Evolutionary conservation across 331 rosid genomes (phyloP).

Genomic region (Telfairia occidentalis): DNA sequence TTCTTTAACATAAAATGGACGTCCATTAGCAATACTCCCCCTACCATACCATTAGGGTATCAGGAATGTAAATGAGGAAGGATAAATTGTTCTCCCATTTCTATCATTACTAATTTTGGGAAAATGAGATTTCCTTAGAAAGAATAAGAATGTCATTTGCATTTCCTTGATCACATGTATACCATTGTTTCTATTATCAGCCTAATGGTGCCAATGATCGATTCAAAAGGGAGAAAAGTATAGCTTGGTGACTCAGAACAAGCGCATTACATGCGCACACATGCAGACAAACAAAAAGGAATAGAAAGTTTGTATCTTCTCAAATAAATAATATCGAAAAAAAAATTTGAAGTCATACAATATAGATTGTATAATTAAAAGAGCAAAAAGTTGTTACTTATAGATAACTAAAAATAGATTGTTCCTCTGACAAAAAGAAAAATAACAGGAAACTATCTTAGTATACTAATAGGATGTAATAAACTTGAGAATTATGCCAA

Average conservation of each 20-base stretch:
- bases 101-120: neutral
- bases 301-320: neutral
- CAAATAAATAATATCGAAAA: neutral
- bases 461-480: neutral
- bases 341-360: neutral
- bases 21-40: neutral
- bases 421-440: too few relatives aligned
- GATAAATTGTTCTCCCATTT: neutral
- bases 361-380: neutral
- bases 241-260: neutral
- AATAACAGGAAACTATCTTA: too few relatives aligned
- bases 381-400: neutral
- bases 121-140: neutral
- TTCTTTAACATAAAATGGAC: neutral
- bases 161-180: neutral
- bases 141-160: neutral
- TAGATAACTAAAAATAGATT: too few relatives aligned
- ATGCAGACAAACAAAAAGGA: neutral
- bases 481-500: neutral
- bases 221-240: neutral
- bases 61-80: neutral
- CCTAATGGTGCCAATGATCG: neutral
- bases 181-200: neutral
- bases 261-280: neutral
- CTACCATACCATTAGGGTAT: neutral